Evolutionary conservation across 805 yeast species (phyloP), one percentile per base, ranked within the genome.

Genomic region (Brettanomyces nanus): DNA sequence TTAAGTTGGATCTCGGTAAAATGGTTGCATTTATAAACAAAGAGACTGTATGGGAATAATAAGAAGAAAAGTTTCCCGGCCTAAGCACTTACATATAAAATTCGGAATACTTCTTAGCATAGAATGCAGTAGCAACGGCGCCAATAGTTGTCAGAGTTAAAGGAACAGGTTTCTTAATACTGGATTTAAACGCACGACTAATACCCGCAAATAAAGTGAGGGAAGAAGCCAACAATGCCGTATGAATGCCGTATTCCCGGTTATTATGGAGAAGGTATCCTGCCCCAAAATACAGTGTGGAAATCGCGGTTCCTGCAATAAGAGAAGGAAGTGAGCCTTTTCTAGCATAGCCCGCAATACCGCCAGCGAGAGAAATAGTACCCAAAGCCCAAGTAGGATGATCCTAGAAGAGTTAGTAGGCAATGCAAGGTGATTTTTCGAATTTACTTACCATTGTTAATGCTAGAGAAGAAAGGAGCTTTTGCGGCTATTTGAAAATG

Each of bases 241-340:
- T 56, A 55, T 84, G 89, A 46, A 89, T 68, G 31, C 96, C 96
- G 61, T 74, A 75, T 53, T 84, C 87, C 43, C 75, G 77, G 55
- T 85, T 84, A 38, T 78, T 63, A 46, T 74, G 71, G 44, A 86
- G 63, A 46, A 89, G 67, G 59, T 85, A 84, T 14, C 95, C 90
- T 2, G 86, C 79, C 41, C 66, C 53, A n/a, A 81, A 83, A 54
- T 72, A 83, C 20, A 75, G 53, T 3, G 72, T 64, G 11, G 82
- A 68, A 45, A 83, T 65, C 1, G 77, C 59, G 7, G 73, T 45
- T 28, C 97, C 97, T 1, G 90, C 95, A 34, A 76, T 62, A 38
- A 89, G 67, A 0, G 95, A 85, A 18, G 95, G 94, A 27, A 80
- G 53, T 2, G 95, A 84, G 10, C 80, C 73, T 49, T 82, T 81